Evolutionary conservation across 352 stramenopile species (phyloP), one percentile per base, ranked within the genome.

Genomic region (Hyaloperonospora arabidopsidis): DNA sequence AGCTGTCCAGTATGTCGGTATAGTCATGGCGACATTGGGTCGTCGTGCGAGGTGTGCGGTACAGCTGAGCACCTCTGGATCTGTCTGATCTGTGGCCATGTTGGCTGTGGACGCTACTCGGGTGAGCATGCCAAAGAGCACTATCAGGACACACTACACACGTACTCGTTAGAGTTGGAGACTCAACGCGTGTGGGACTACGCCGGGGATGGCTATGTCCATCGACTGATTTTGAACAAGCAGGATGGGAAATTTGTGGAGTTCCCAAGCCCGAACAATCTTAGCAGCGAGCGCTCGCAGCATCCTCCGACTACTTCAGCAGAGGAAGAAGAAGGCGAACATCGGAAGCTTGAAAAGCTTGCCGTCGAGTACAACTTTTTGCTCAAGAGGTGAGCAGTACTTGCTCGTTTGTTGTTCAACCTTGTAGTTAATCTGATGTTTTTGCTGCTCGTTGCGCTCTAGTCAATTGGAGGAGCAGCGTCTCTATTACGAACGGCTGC

Each of bases 131-230:
- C 93, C 15, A 96, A 95, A 66, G 61, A 95, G 52, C 95, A 98
- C 72, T 98, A 96, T 61, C 80, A 93, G 46, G 70, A 97, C 35
- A 96, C 82, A 6, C 63, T 93, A 50, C 95, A 98, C 79, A 95
- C 89, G 21, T 98, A 95, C 69, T 97, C 89, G 38, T 75, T 98
- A 8, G 95, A 98, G 72, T 64, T 98, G 25, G 92, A 94, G 56
- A 98, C 93, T 0, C 79, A 96, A 46, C 79, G 95, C 43, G 95
- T 98, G 63, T 98, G 95, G 95, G 92, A 98, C 61, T 98, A 98
- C 65, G 81, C 82, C 13, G 86, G 82, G 29, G 91, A 96, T 45
- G 87, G 87, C 39, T 94, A 89, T 54, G 82, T 94, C 1, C 84
- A 93, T 54, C 82, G 84, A 4, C 57, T 94, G 29, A 93, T 94